Percentiles rank a stretch among this genome's conserved stretches.
phyloP scores from a whole-genome alignment of 306 rosid genomes.

The Heteromeles arbutifolia region DNA sequence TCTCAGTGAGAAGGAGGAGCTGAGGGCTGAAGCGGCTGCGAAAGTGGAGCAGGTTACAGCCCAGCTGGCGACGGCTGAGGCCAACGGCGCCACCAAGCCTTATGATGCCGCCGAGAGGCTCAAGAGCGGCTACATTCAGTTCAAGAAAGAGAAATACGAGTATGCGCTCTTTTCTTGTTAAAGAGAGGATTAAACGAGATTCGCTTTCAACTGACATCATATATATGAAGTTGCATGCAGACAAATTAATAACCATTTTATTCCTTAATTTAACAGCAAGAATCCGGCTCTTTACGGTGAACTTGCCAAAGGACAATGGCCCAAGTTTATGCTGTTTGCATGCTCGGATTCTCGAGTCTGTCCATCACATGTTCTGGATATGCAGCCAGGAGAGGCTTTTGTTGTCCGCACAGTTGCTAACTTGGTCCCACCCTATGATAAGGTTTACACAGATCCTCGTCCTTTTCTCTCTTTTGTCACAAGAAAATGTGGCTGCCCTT shows the following conservation, averaged over 20 bases:
- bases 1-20: slow-evolving; percentile 70
- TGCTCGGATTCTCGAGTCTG: slow-evolving; percentile 98
- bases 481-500: background rate
- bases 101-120: slow-evolving; percentile 69
- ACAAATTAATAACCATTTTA: background rate
- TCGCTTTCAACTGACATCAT: background rate
- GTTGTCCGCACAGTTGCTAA: slow-evolving; percentile 93
- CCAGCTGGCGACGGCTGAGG: slow-evolving; percentile 36
- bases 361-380: slow-evolving; percentile 87
- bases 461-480: background rate
- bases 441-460: slow-evolving; percentile 28
- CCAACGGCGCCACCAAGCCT: slow-evolving; percentile 18
- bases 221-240: background rate
- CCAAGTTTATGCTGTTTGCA: slow-evolving; percentile 94
- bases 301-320: slow-evolving; percentile 92
- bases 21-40: slow-evolving; percentile 62
- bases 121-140: slow-evolving; percentile 64
- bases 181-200: too few species aligned
- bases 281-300: slow-evolving; percentile 76
- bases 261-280: slow-evolving; percentile 32
- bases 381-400: slow-evolving; percentile 99
- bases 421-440: slow-evolving; percentile 82
- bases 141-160: slow-evolving; percentile 98
- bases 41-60: slow-evolving; percentile 81
- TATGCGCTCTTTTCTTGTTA: slow-evolving; percentile 6